phyloP scores from a whole-genome alignment of 768 basidiomycete species.

The Auricularia heimuer region DNA sequence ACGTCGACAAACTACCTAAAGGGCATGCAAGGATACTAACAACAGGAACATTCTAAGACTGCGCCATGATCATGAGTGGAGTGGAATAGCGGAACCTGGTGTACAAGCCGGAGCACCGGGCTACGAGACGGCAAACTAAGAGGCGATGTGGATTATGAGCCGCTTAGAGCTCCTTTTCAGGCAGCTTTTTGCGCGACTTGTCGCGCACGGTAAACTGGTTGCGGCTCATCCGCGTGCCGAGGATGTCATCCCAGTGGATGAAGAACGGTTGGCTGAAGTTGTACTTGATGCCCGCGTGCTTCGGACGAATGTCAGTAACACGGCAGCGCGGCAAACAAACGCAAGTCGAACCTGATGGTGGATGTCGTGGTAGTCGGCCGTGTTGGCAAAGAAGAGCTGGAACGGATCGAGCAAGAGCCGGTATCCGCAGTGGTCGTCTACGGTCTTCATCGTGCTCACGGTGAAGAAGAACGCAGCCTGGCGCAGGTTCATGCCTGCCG shows the following conservation, averaged over 20 bases:
- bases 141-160: background rate
- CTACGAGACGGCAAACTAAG: too few species aligned
- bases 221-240: slow-evolving; percentile 78
- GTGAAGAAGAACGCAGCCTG: slow-evolving; percentile 79
- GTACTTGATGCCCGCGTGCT: slow-evolving; percentile 74
- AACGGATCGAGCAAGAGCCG: slow-evolving; percentile 83
- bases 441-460: slow-evolving; percentile 82
- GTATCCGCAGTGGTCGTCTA: slow-evolving; percentile 94
- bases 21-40: too few species aligned
- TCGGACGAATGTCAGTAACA: background rate
- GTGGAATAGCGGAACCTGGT: too few species aligned
- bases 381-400: slow-evolving; percentile 77
- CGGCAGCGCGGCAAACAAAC: too few species aligned
- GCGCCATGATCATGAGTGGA: too few species aligned
- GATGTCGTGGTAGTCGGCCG: slow-evolving; percentile 96
- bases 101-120: too few species aligned
- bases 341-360: slow-evolving; percentile 70
- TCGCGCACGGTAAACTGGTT: slow-evolving; percentile 14
- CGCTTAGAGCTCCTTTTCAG: background rate
- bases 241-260: slow-evolving; percentile 80
- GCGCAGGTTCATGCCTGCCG: slow-evolving; percentile 61
- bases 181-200: slow-evolving; percentile 5
- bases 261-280: slow-evolving; percentile 97
- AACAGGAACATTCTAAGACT: too few species aligned
- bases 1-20: too few species aligned